These are phyloP conservation scores for Arabidopsis suecica DNA, from an alignment of 345 rosid species.

Conservation along the genomic window DNA sequence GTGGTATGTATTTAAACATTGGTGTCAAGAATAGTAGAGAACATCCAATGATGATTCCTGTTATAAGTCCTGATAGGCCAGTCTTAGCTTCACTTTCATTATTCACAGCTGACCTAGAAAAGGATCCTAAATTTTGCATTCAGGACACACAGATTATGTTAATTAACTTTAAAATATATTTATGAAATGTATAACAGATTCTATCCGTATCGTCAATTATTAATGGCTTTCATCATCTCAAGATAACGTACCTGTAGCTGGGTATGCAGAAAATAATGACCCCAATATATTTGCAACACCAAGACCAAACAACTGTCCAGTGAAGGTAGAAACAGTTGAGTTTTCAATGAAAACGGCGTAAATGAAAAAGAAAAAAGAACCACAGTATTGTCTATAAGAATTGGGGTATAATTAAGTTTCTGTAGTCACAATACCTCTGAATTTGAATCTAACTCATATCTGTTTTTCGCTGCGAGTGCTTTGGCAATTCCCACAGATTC, in stretches of 20 bases:
- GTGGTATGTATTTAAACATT: constrained; percentile 82
- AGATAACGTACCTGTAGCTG: constrained; percentile 79
- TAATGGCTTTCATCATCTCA: constrained; percentile 30
- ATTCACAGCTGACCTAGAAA: constrained; percentile 95
- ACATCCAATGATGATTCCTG: constrained; percentile 81
- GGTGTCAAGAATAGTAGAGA: constrained; percentile 85
- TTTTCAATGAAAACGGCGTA: constrained; percentile 22
- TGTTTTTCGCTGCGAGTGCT: constrained; percentile 97
- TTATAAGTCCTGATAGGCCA: constrained; percentile 77
- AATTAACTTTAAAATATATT: constrained; percentile 6
- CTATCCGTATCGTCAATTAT: not conserved
- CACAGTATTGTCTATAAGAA: constrained; percentile 16
- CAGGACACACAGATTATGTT: constrained; percentile 35
- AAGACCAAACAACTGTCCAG: constrained; percentile 89
- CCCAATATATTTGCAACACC: constrained; percentile 93
- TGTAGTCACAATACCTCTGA: constrained; percentile 67
- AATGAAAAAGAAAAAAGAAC: constrained; percentile 7
- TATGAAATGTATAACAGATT: constrained; percentile 6
- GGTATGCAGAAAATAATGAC: constrained; percentile 87
- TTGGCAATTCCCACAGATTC: constrained; percentile 99
- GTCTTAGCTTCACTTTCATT: constrained; percentile 93
- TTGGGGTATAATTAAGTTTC: not conserved
- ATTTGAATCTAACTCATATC: constrained; percentile 96
- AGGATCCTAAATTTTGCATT: constrained; percentile 71
- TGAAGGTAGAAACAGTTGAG: constrained; percentile 30